Conservation (phyloP, 768 basidiomycete genomes). For the Boletus pseudopeckii region DNA sequence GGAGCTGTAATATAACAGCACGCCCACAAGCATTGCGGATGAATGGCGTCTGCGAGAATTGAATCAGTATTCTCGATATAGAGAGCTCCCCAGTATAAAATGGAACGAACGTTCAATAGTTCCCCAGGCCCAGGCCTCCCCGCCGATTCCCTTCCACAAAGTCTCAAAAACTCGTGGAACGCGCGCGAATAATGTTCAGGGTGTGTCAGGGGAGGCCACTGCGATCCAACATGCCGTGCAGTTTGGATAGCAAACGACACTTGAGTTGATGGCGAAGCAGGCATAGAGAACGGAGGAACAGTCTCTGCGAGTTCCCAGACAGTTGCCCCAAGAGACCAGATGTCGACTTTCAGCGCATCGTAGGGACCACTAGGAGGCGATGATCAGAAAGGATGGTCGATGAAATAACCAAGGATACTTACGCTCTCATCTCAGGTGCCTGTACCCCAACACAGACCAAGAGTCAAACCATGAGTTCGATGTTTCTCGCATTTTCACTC, state of each 20-base stretch:
- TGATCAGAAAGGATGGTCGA: constrained; percentile 4
- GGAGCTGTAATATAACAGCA: constrained; percentile 60
- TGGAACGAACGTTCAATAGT: constrained; percentile 51
- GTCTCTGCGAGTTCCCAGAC: constrained; percentile 80
- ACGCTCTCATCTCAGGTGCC: constrained; percentile 78
- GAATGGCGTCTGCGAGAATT: constrained; percentile 49
- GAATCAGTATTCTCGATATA: constrained; percentile 1
- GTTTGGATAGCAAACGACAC: constrained; percentile 39
- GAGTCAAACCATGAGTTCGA: background rate
- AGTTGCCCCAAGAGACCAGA: constrained; percentile 82
- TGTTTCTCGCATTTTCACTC: constrained; percentile 14
- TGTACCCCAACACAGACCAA: constrained; percentile 7
- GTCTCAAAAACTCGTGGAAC: constrained; percentile 69
- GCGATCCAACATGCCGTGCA: constrained; percentile 43
- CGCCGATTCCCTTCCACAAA: constrained; percentile 60
- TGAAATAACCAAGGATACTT: constrained; percentile 23
- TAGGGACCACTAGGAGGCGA: constrained; percentile 53
- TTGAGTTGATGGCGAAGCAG: constrained; percentile 19
- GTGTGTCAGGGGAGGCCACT: constrained; percentile 61
- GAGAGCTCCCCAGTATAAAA: background rate
- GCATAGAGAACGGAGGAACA: constrained; percentile 65
- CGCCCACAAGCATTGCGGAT: constrained; percentile 68
- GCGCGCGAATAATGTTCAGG: constrained; percentile 61
- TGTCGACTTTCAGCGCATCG: constrained; percentile 69
- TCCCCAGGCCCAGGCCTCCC: constrained; percentile 55